A percentile compares a stretch with the other conserved stretches of the same genome.
phyloP scores from a whole-genome alignment of 2,329 filamentous ascomycete genomes.

The Chaetomium sp. region DNA sequence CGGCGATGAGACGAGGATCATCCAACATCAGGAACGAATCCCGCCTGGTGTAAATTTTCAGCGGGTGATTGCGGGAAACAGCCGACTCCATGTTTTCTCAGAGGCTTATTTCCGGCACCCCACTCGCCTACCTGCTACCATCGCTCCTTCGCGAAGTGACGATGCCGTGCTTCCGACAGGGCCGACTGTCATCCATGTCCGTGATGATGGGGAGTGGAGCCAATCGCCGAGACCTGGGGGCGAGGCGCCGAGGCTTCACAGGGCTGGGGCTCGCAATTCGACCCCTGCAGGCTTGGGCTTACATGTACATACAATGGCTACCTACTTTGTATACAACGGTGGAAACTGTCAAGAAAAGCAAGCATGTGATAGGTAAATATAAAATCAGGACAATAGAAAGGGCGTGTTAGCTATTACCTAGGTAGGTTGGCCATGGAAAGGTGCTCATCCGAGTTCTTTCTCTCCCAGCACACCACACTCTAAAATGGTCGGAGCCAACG shows the following conservation, averaged over 20 bases:
- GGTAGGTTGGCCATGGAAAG: background rate
- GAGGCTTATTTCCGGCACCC: slow-evolving; percentile 16
- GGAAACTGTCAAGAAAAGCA: too few relatives aligned
- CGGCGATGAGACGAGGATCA: background rate
- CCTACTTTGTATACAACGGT: too few relatives aligned
- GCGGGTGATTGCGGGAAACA: background rate
- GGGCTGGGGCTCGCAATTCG: background rate
- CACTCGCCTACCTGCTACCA: slow-evolving; percentile 5
- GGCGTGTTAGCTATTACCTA: too few relatives aligned
- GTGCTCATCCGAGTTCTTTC: background rate
- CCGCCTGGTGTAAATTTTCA: slow-evolving; percentile 7
- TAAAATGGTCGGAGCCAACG: background rate
- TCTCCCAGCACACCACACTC: background rate
- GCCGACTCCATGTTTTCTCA: slow-evolving; percentile 1
- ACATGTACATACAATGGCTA: too few relatives aligned
- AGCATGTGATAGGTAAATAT: too few relatives aligned
- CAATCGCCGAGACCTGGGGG: background rate
- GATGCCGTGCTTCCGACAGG: slow-evolving; percentile 21
- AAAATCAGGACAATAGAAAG: too few relatives aligned
- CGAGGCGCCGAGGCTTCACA: slow-evolving; percentile 7
- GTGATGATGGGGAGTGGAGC: slow-evolving; percentile 7
- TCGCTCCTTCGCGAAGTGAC: background rate
- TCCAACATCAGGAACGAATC: background rate
- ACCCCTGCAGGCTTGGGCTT: background rate
- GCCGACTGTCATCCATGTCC: slow-evolving; percentile 13